These are phyloP conservation scores for Trichoderma sp. DNA, from an alignment of 2,329 filamentous ascomycete genomes.

Conservation along the genomic window DNA sequence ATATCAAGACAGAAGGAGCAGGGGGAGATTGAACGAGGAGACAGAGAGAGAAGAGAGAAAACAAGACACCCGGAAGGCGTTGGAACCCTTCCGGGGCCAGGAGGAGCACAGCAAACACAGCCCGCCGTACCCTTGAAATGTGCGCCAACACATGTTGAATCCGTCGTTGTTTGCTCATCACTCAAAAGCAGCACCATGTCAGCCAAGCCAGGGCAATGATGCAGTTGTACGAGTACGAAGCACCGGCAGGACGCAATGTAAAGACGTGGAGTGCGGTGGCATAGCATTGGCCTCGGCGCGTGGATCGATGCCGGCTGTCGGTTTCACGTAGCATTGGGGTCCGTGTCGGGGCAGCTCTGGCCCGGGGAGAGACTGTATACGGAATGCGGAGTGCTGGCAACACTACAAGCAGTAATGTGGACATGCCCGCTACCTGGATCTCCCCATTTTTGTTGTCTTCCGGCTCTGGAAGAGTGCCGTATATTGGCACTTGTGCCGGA, in stretches of 20 bases:
- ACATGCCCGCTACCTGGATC: not conserved
- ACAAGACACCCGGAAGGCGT: not conserved
- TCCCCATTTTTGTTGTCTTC: not conserved
- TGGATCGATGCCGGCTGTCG: constrained; percentile 10
- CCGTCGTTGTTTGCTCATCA: not conserved
- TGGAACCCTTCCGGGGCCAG: not conserved
- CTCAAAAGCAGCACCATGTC: not conserved
- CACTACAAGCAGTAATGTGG: not conserved
- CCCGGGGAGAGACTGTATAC: not conserved
- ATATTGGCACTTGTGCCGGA: not conserved
- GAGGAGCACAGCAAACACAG: not conserved
- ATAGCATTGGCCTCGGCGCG: not conserved
- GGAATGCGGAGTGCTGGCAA: not conserved
- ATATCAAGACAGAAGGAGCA: not conserved
- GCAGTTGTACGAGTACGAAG: not conserved
- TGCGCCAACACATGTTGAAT: not conserved
- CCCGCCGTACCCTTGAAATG: not conserved
- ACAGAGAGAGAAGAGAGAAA: not conserved
- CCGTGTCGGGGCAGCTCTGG: constrained; percentile 2
- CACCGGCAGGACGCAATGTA: not conserved
- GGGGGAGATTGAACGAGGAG: not conserved
- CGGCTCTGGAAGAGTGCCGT: not conserved
- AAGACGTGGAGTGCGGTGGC: not conserved
- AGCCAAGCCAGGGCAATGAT: not conserved
- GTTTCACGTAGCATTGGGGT: not conserved